Base-by-base conservation (phyloP, 2,329 filamentous ascomycete species). In the Sporothrix humicola region DNA sequence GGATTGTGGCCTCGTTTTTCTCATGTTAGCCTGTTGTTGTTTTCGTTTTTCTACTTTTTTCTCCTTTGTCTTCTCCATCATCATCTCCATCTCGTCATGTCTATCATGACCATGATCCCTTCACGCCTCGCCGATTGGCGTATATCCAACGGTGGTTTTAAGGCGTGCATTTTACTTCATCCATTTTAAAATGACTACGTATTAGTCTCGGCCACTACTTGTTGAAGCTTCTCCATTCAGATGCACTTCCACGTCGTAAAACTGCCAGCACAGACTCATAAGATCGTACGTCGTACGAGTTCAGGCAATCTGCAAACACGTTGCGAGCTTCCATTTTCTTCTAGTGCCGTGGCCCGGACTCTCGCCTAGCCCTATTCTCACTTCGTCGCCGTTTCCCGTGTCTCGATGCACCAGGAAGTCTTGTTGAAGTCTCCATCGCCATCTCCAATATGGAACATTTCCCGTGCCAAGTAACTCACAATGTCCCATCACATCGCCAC, bases 271-370 rank as follows among this genome's bases (percentile, higher is more conserved):
- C 52, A 54, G 52, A 54, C 52, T 9, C 9, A 6, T 1, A 54
- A 8, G n/a, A 63, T 63, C 59, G 59, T 63, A 63, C 31, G 31
- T 37, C 31, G 31, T 37, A 37, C 31, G 31, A 37, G 31, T 37
- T 37, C 31, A 37, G 7, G 31, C 31, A 37, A 37, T 37, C 31
- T 37, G 7, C 31, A 37, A 37, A 37, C 31, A 37, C n/a, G 59
- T 63, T 63, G 26, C 59, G 59, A 63, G 56, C 54, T 56, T 56
- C 52, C n/a, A 56, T 56, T 23, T 56, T 42, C 31, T 61, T 61
- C 58, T 61, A 61, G 58, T 61, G 58, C 58, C 58, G 26, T 61
- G 58, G 58, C 26, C 58, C 20, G 54, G 48, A 17, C 54, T 20
- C 54, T 26, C 20, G 54, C 54, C 54, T 58, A 31, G 54, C 54